These are phyloP conservation scores for Streptanthus diversifolius DNA, from an alignment of 345 rosid genomes.

Conservation along the genomic window DNA sequence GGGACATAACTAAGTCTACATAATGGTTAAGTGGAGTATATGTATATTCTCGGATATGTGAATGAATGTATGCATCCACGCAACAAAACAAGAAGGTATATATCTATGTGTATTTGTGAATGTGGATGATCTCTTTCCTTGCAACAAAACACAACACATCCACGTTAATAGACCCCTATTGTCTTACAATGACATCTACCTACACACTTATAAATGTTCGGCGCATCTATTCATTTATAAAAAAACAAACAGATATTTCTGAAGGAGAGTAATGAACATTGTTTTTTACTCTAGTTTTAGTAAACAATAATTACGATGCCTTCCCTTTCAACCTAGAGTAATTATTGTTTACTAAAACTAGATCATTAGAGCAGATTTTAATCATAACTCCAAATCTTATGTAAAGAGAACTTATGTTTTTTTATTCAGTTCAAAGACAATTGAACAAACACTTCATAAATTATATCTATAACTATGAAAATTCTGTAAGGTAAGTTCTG, in stretches of 20 bases:
- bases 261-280: not conserved
- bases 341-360: not conserved
- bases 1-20: not conserved
- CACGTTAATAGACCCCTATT: not conserved
- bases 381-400: too few relatives aligned
- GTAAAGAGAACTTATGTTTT: too few relatives aligned
- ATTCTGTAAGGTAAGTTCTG: too few relatives aligned
- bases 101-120: not conserved
- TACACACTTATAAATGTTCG: not conserved
- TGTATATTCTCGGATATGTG: not conserved
- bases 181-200: conserved; percentile 5
- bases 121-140: not conserved
- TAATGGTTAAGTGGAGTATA: not conserved
- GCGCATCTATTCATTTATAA: not conserved
- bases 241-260: conserved; percentile 6
- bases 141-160: not conserved
- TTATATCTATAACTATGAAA: not conserved
- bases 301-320: conserved; percentile 5
- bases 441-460: not conserved
- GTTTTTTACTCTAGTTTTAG: conserved; percentile 12
- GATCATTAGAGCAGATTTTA: not conserved
- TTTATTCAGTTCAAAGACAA: too few relatives aligned
- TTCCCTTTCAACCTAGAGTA: not conserved
- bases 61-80: conserved; percentile 5
- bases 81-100: not conserved